phyloP scores from a whole-genome alignment of 2,329 filamentous ascomycete genomes.

The Fusarium sp. region DNA sequence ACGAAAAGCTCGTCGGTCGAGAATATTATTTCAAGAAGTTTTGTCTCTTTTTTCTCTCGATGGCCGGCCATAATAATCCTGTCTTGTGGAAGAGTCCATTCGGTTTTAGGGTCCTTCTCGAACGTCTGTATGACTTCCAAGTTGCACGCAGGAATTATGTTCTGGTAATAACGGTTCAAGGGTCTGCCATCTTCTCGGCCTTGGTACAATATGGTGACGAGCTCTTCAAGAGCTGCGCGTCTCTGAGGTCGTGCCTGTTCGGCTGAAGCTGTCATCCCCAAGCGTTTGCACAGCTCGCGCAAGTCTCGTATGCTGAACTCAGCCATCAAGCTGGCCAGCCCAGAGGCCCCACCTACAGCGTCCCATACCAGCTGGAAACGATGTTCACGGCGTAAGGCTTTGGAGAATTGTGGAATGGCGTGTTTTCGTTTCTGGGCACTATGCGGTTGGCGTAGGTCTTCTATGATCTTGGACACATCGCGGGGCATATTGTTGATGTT shows the following conservation, averaged over 20 bases:
- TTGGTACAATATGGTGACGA: conserved; percentile 36
- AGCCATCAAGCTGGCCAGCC: conserved; percentile 41
- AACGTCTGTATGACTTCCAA: conserved; percentile 35
- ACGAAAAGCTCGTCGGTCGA: conserved; percentile 9
- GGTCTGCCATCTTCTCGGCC: conserved; percentile 35
- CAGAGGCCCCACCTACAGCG: conserved; percentile 40
- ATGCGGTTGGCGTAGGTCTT: conserved; percentile 27
- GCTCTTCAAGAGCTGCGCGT: conserved; percentile 37
- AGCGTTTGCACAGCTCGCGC: conserved; percentile 26
- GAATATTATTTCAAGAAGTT: conserved; percentile 35
- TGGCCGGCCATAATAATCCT: conserved; percentile 35
- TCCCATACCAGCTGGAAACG: conserved; percentile 42
- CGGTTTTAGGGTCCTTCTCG: conserved; percentile 19
- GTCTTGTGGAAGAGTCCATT: conserved; percentile 33
- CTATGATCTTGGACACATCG: conserved; percentile 10
- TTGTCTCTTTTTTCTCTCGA: conserved; percentile 29
- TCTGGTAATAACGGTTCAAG: conserved; percentile 38
- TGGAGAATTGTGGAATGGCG: conserved; percentile 39
- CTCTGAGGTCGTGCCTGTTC: conserved; percentile 37
- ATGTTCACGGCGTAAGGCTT: conserved; percentile 37
- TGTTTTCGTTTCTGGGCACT: conserved; percentile 33
- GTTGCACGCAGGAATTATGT: conserved; percentile 44
- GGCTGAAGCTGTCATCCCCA: conserved; percentile 42
- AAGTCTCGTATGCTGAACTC: conserved; percentile 46
- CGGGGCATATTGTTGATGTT: background rate